phyloP scores from a whole-genome alignment of 73 alveolate species.

The Paramecium sonneborni region DNA sequence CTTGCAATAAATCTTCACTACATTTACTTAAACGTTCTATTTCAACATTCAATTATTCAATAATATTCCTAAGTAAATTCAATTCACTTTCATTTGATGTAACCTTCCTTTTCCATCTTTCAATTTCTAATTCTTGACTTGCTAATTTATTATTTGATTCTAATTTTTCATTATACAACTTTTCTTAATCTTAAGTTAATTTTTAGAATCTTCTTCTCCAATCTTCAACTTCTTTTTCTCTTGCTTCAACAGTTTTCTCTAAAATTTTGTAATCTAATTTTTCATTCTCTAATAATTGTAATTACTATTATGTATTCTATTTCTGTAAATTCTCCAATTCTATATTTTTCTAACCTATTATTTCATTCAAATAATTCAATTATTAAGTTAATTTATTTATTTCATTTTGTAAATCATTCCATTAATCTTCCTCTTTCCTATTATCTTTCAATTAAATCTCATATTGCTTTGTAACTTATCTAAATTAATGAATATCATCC shows the following conservation, averaged over 20 bases:
- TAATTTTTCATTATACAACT: constrained; percentile 1
- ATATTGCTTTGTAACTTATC: background rate
- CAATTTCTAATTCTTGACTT: background rate
- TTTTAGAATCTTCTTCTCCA: constrained; percentile 34
- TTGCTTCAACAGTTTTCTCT: constrained; percentile 1
- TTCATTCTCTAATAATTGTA: constrained; percentile 1
- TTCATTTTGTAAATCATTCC: constrained; percentile 12
- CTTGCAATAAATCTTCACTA: background rate
- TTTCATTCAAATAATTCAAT: background rate
- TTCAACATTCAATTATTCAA: background rate
- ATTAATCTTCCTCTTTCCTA: background rate
- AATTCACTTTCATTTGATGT: constrained; percentile 20
- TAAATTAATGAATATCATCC: background rate
- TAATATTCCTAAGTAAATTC: background rate
- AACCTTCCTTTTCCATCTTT: constrained; percentile 21
- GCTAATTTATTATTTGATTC: constrained; percentile 8
- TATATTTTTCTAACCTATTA: background rate
- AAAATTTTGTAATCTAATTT: background rate
- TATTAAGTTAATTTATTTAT: background rate
- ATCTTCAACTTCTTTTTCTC: constrained; percentile 36
- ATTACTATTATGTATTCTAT: background rate
- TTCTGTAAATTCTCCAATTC: background rate
- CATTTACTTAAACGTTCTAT: background rate
- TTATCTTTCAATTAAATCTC: background rate
- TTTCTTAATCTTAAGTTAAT: constrained; percentile 6